phyloP scores from a whole-genome alignment of 2,329 filamentous ascomycete genomes.

The Colletotrichum chlorophyti region DNA sequence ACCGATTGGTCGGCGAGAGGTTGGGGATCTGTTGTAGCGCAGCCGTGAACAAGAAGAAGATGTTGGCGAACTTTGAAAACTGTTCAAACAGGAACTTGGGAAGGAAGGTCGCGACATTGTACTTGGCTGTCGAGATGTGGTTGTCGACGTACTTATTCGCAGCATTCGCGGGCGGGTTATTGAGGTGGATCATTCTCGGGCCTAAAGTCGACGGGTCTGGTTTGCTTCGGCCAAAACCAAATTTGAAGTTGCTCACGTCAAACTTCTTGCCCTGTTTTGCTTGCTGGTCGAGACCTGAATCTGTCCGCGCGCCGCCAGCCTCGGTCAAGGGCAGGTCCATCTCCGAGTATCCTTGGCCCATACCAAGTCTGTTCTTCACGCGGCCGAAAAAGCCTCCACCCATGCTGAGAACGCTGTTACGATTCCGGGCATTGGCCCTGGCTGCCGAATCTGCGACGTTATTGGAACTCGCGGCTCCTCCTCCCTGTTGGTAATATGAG shows the following conservation, averaged over 20 bases:
- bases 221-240: conserved; percentile 85
- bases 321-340: conserved; percentile 98
- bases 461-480: conserved; percentile 15
- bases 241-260: conserved; percentile 83
- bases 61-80: conserved; percentile 98
- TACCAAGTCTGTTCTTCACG: conserved; percentile 89
- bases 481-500: conserved; percentile 81
- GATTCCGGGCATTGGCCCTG: conserved; percentile 68
- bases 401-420: conserved; percentile 87
- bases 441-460: conserved; percentile 32
- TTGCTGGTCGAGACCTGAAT: conserved; percentile 47
- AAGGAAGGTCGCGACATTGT: conserved; percentile 90
- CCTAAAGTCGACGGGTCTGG: conserved; percentile 90
- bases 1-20: conserved; percentile 92
- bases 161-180: conserved; percentile 92
- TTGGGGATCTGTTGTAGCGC: conserved; percentile 93
- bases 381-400: conserved; percentile 87
- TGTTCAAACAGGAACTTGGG: conserved; percentile 98
- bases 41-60: conserved; percentile 99
- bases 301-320: conserved; percentile 54
- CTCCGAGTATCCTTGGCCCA: conserved; percentile 89
- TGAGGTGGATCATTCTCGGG: conserved; percentile 91
- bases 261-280: conserved; percentile 63
- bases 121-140: conserved; percentile 96
- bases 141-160: conserved; percentile 93